Evolutionary conservation across 768 basidiomycete species (phyloP), one percentile per base, ranked within the genome.

Genomic region (Leccinum subgranulosum): DNA sequence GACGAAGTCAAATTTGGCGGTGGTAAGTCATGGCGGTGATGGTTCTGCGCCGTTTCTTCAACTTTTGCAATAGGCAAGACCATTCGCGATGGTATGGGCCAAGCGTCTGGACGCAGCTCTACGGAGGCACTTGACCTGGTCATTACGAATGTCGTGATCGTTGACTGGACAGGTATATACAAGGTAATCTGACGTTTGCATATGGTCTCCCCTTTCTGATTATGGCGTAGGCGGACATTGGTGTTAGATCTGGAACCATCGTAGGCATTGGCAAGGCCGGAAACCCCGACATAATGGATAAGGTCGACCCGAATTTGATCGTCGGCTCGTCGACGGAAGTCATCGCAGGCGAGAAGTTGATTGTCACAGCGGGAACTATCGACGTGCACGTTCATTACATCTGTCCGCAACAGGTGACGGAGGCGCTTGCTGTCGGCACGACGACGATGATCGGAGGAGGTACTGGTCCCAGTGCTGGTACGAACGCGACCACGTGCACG

Each of bases 1-100:
- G 96, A 98, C 57, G 96, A 98, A 74, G 89, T 92, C 75, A 98
- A 98, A 75, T 99, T 99, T 65, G 97, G 97, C 8, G 96, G 94
- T 66, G 96, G 93, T 86, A 65, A 60, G 74, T 58, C 43, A 14
- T 47, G 0, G 11, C 7, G 21, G 25, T 21, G 41, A 53, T 6
- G 1, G 17, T 14, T 45, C 46, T 29, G 29, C 31, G 25, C 21
- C 9, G 19, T 15, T 48, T 41, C 47, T 52, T 23, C 46, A 49
- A 50, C 11, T 31, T 21, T n/a, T 10, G 33, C 14, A 21, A 6
- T 60, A 92, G 92, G 94, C 17, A 98, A 98, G 74, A 83, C 88
- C 1, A 90, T 98, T 52, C 87, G 96, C 23, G 97, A 98, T 66
- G 97, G 97, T 6, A 96, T 97, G 90, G 97, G 95, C 8, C 95